These are phyloP conservation scores for Penicillium bialowiezense DNA, from an alignment of 495 filamentous ascomycete species.

Conservation along the genomic window DNA sequence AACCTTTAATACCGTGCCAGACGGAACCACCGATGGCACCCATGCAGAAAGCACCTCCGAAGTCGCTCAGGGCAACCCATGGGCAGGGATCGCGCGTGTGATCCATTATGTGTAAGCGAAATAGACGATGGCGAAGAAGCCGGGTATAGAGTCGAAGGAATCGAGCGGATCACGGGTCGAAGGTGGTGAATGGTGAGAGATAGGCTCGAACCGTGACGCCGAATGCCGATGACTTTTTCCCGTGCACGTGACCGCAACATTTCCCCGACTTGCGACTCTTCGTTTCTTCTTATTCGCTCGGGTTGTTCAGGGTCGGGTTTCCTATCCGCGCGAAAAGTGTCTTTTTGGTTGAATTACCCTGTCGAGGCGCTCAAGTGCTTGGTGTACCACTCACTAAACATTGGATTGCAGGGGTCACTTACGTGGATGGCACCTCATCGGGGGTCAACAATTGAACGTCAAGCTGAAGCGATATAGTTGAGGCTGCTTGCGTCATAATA, in stretches of 20 bases:
- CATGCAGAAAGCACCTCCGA: constrained; percentile 97
- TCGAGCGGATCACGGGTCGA: not conserved
- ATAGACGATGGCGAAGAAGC: too few relatives aligned
- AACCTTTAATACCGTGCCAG: constrained; percentile 98
- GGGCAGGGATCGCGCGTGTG: constrained; percentile 94
- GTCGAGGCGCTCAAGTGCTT: too few relatives aligned
- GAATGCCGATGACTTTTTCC: not conserved
- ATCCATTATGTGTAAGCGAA: constrained; percentile 62
- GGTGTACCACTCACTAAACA: too few relatives aligned
- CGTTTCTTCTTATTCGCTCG: not conserved
- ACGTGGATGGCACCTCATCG: too few relatives aligned
- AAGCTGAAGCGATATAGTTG: too few relatives aligned
- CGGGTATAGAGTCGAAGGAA: not conserved
- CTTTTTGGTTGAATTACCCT: not conserved
- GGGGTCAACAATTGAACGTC: too few relatives aligned
- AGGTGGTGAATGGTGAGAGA: not conserved
- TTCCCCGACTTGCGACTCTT: not conserved
- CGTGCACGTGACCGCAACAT: not conserved
- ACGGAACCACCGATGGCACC: constrained; percentile 89
- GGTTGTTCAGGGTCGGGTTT: not conserved
- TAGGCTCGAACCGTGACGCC: not conserved
- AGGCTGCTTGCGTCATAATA: too few relatives aligned
- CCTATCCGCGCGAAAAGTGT: not conserved
- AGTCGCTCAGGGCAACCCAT: constrained; percentile 94
- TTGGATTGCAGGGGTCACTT: too few relatives aligned